Evolutionary conservation across 345 rosid genomes (phyloP).

Genomic region (Salix brachista): DNA sequence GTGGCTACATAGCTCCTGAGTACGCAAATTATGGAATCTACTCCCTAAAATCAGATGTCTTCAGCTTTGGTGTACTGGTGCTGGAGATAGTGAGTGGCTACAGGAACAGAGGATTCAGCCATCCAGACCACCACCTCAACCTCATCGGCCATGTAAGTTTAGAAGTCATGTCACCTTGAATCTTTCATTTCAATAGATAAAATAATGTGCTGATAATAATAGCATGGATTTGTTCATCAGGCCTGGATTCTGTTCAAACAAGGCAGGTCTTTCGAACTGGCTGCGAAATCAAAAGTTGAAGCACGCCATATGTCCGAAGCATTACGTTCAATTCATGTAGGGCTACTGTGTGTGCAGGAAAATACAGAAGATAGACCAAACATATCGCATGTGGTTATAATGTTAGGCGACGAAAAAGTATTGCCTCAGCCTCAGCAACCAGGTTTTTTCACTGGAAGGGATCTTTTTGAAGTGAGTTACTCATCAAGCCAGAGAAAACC

Average conservation of each 20-base stretch:
- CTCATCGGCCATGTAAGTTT: not conserved
- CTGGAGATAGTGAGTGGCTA: not conserved
- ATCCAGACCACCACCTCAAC: not conserved
- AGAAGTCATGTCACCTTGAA: no score
- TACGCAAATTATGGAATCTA: no score
- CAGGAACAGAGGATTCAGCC: not conserved
- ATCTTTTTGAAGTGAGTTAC: not conserved
- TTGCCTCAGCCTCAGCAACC: slow-evolving; percentile 6
- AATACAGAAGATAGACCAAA: slow-evolving; percentile 1
- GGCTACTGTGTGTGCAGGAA: not conserved
- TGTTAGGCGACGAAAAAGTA: not conserved
- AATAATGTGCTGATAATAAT: no score
- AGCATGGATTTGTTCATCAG: no score
- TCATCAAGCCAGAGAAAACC: not conserved
- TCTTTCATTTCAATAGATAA: no score
- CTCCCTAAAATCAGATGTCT: no score
- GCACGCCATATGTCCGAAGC: no score
- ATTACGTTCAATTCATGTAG: not conserved
- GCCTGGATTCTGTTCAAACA: no score
- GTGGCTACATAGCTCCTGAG: no score
- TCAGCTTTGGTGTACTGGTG: no score
- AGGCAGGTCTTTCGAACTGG: no score
- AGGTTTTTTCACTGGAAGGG: slow-evolving; percentile 3
- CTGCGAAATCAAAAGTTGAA: no score
- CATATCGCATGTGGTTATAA: not conserved